phyloP scores from a whole-genome alignment of 2,329 filamentous ascomycete genomes.

The Penicillium sp. region DNA sequence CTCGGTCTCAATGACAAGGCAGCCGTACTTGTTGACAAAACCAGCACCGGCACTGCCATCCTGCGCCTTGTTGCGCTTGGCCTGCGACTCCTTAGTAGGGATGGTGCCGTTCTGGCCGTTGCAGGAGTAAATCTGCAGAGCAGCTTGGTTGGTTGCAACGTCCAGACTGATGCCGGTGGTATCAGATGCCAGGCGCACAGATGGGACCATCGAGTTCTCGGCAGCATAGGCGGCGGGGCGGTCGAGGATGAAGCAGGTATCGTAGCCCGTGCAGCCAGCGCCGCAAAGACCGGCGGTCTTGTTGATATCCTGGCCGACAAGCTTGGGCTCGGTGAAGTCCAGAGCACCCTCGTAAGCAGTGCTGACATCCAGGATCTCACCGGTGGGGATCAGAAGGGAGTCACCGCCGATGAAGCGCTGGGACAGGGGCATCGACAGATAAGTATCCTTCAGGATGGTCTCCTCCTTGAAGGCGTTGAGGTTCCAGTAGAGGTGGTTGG shows the following conservation, averaged over 20 bases:
- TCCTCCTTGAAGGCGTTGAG: slow-evolving; percentile 48
- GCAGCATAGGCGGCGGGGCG: slow-evolving; percentile 38
- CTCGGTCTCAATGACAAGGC: slow-evolving; percentile 86
- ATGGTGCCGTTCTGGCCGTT: slow-evolving; percentile 68
- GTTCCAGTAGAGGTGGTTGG: slow-evolving; percentile 55
- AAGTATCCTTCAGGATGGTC: slow-evolving; percentile 46
- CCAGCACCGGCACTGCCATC: slow-evolving; percentile 49
- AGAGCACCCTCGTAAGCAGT: slow-evolving; percentile 58
- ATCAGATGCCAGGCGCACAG: slow-evolving; percentile 65
- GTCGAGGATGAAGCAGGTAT: slow-evolving; percentile 56
- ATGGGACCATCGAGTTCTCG: slow-evolving; percentile 38
- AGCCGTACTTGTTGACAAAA: slow-evolving; percentile 67
- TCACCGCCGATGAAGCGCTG: slow-evolving; percentile 48
- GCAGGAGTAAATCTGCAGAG: slow-evolving; percentile 87
- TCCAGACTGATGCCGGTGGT: slow-evolving; percentile 80
- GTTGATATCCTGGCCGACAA: slow-evolving; percentile 69
- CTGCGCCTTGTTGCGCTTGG: slow-evolving; percentile 53
- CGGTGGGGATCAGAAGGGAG: slow-evolving; percentile 71
- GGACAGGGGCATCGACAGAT: slow-evolving; percentile 47
- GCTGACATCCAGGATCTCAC: slow-evolving; percentile 72
- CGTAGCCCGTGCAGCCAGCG: slow-evolving; percentile 78
- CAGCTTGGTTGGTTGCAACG: slow-evolving; percentile 78
- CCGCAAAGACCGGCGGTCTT: slow-evolving; percentile 74
- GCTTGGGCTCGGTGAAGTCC: slow-evolving; percentile 74
- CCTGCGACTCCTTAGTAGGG: slow-evolving; percentile 43